phyloP scores from a whole-genome alignment of 163 green algal species.

The Scenedesmus sp. region DNA sequence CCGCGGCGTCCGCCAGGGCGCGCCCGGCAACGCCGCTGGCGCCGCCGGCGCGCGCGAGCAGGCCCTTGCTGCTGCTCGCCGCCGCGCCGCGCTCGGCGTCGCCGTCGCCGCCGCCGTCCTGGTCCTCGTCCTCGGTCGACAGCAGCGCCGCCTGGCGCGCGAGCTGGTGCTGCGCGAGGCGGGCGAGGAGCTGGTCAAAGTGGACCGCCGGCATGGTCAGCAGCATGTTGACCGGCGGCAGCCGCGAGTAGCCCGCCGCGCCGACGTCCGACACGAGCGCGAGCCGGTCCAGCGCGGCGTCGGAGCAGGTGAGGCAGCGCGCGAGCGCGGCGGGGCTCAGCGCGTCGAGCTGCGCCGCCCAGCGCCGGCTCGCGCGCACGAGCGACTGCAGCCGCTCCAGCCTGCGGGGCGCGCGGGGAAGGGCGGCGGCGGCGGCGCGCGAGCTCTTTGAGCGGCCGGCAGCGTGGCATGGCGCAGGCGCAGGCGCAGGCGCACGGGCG shows the following conservation, averaged over 20 bases:
- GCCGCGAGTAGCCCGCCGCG: not conserved
- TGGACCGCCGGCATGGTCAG: constrained; percentile 25
- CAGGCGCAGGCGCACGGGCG: not conserved
- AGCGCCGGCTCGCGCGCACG: not conserved
- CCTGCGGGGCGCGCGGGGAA: constrained; percentile 1
- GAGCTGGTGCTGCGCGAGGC: not conserved
- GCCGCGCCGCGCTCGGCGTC: too few species aligned
- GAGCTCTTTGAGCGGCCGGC: too few species aligned
- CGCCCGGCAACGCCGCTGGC: too few species aligned
- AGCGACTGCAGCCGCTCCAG: constrained; percentile 29
- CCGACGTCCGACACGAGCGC: constrained; percentile 10
- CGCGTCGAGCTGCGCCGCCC: constrained; percentile 10
- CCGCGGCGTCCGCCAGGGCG: too few species aligned
- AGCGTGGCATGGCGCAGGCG: not conserved
- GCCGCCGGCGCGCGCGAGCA: too few species aligned
- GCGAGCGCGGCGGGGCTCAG: constrained; percentile 16
- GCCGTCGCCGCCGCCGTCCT: too few species aligned
- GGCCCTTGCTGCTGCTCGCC: too few species aligned
- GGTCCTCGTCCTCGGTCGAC: too few species aligned
- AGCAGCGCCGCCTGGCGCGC: too few species aligned
- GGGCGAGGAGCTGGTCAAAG: constrained; percentile 17
- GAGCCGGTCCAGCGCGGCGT: constrained; percentile 23
- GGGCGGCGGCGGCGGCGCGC: too few species aligned
- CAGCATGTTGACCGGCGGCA: constrained; percentile 13
- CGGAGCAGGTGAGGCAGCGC: constrained; percentile 27